Conservation (phyloP, 805 yeast species). For the Saccharomycopsis guyanensis region DNA sequence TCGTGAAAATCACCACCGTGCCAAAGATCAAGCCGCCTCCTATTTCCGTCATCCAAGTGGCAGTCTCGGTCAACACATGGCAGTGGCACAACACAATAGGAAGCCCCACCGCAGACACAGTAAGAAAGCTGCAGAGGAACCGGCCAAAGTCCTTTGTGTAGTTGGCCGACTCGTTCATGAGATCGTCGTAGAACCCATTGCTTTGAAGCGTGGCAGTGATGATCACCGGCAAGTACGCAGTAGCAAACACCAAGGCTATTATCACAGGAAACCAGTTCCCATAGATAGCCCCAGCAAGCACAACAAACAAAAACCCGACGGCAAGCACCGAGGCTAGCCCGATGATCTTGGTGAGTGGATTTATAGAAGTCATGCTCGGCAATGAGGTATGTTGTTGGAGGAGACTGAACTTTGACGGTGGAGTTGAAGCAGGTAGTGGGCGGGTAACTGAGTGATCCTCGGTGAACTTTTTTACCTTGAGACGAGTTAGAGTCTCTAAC, state of each 20-base stretch:
- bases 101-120: conserved; percentile 14
- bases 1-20: conserved; percentile 16
- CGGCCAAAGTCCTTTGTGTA: conserved; percentile 16
- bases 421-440: too few species aligned
- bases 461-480: too few species aligned
- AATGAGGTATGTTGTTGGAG: too few species aligned
- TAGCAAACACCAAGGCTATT: conserved; percentile 10
- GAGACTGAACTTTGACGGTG: too few species aligned
- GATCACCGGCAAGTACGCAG: conserved; percentile 17
- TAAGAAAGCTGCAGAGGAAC: conserved; percentile 11
- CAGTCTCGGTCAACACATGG: conserved; percentile 11
- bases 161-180: conserved; percentile 16
- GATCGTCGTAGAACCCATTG: conserved; percentile 17
- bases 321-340: conserved; percentile 18
- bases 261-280: conserved; percentile 19
- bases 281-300: conserved; percentile 19
- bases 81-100: conserved; percentile 16
- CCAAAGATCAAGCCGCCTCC: conserved; percentile 15
- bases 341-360: conserved; percentile 16
- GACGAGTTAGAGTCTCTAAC: too few species aligned
- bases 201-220: conserved; percentile 6
- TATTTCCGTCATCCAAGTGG: conserved; percentile 16
- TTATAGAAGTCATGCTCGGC: too few species aligned
- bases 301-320: conserved; percentile 18
- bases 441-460: too few species aligned